Evolutionary conservation across 75 land plant species (phyloP).

Genomic region (Pinus taeda): DNA sequence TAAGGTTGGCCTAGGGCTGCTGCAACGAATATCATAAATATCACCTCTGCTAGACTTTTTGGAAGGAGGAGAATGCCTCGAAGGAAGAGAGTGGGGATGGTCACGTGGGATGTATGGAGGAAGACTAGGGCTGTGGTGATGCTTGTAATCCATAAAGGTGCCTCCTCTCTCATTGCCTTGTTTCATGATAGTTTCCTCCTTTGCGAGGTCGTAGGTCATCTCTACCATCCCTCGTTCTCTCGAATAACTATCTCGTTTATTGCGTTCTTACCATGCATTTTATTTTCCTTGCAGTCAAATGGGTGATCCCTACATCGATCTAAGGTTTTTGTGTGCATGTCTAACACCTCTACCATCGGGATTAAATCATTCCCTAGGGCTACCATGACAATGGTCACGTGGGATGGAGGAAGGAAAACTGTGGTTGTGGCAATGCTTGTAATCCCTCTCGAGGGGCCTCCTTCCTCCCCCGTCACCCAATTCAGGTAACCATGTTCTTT

Average conservation of each 20-base stretch:
- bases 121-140: slow-evolving; percentile 62
- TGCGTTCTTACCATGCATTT: not conserved
- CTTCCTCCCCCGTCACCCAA: too few species aligned
- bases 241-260: slow-evolving; percentile 44
- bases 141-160: slow-evolving; percentile 49
- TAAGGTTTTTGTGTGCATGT: not conserved
- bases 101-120: slow-evolving; percentile 43
- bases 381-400: too few species aligned
- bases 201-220: slow-evolving; percentile 49
- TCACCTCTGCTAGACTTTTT: slow-evolving; percentile 63
- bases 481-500: too few species aligned
- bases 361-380: too few species aligned
- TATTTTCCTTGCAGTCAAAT: not conserved
- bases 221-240: slow-evolving; percentile 58
- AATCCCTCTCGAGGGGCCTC: too few species aligned
- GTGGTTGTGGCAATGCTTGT: too few species aligned
- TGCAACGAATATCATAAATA: slow-evolving; percentile 32
- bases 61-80: slow-evolving; percentile 45
- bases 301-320: not conserved
- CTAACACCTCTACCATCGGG: not conserved
- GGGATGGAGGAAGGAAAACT: too few species aligned
- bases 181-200: slow-evolving; percentile 29
- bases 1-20: slow-evolving; percentile 26
- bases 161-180: slow-evolving; percentile 26
- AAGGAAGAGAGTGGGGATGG: slow-evolving; percentile 36